Base-by-base conservation (phyloP, 148 eudicot genomes). In the Rhododendron griersonianum region DNA sequence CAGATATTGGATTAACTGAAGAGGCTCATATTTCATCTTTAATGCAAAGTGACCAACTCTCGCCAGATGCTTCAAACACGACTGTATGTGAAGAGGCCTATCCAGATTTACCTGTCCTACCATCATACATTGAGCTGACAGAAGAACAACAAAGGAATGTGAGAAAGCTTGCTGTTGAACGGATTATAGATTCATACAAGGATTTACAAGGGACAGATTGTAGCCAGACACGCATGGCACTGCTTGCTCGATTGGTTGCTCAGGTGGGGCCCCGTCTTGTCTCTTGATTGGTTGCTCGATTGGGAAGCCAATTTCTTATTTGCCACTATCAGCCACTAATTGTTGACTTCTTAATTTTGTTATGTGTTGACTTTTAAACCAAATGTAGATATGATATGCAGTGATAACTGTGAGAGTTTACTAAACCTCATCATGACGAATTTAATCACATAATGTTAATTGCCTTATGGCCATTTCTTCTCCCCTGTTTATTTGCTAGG, bases 221-320 rank as follows among this genome's bases (percentile, higher is more conserved):
- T 69, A 92, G 85, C 87, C 87, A 88, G 83, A 93, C 92, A 82
- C 92, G 94, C 86, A 93, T 93, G 91, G 91, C 94, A 84, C 85
- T 97, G 88, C 90, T 95, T 84, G 93, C 98, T 88, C 94, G 98
- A 74, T 88, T 97, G 93, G 95, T 93, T 87, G 94, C 95, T 87
- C 96, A 96, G 98, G 99, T 95, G 90, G 89, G 92, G 73, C 87
- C 80, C 87, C 77, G 50, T 77, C 50, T 87, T 87, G 44, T 83
- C 86, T 82, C 75, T 86, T 86, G 82, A 78, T 87, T 90, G 81
- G 69, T 86, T 86, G 65, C 48, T 57, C 80, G 9, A 37, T 81
- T 73, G 39, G 81, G 39, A 82, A 39, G 75, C 84, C 53, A 35
- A 63, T 82, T 89, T 73, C 86, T 84, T 84, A 76, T 53, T 76